Evolutionary conservation across 1,139 yeast species (phyloP), one percentile per base, ranked within the genome.

Genomic region (Nadsonia commutata): DNA sequence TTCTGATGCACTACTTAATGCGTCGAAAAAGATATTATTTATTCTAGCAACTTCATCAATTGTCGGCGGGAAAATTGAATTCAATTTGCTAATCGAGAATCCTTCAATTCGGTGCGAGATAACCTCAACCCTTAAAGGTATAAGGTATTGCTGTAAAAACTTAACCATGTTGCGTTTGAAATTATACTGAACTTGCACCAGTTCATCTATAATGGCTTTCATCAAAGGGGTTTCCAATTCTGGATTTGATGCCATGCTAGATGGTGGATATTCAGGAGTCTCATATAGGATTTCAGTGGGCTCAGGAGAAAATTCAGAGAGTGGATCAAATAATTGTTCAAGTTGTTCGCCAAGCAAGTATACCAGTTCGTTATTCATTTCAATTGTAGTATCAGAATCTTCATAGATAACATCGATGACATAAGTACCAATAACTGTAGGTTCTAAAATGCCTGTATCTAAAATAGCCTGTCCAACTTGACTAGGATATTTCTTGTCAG

Each of bases 1-100:
- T 0, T 78, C 74, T 2, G 68, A 56, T 0, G 96, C 93, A 18
- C 72, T 64, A 44, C 73, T 74, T 46, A 88, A 63, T 18, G 93
- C 75, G 52, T 82, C 94, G 50, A 81, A 72, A 46, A 85, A 74
- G 3, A 88, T 77, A 57, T 94, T 83, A 56, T 86, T 86, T 37
- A 88, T 78, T 53, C 96, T 70, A 16, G 94, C 82, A 19, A 88
- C 78, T 63, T 88, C 97, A 60, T 88, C 97, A 27, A 88, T 81
- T 0, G 97, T 88, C 1, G 96, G 96, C 2, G 97, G 96, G 56
- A 88, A 85, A 1, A 85, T 71, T 42, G 76, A 70, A 58, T 88
- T 88, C 36, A 86, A 67, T 51, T 75, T 75, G 1, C 78, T 64
- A 8, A 84, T 77, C 1, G 76, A 66, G 45, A 45, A 40, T 9